A percentile compares a stretch with the other conserved stretches of the same genome.
phyloP scores from a whole-genome alignment of 2,329 filamentous ascomycete genomes.

The Reticulascus tulasneorum region DNA sequence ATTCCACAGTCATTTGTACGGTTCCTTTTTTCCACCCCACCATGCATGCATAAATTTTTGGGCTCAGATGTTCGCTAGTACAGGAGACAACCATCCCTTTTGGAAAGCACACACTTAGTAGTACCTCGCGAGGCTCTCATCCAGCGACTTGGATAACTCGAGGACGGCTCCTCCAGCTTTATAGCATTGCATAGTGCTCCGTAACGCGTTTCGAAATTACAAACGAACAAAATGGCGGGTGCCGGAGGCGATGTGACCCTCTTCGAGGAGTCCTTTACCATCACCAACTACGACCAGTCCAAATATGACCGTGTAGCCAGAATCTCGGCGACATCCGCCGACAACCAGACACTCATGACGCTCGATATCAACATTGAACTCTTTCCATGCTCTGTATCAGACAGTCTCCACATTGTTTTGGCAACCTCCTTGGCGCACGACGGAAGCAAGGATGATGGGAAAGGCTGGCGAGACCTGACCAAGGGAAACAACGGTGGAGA shows the following conservation, averaged over 20 bases:
- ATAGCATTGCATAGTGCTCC: no score
- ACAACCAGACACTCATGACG: slow-evolving; percentile 70
- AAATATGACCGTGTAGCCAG: slow-evolving; percentile 97
- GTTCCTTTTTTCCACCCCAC: no score
- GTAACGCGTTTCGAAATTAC: not conserved
- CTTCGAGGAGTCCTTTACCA: slow-evolving; percentile 87
- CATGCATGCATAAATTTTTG: no score
- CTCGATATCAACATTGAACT: slow-evolving; percentile 95
- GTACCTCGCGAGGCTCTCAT: no score
- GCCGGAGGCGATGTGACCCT: slow-evolving; percentile 81
- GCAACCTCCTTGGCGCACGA: slow-evolving; percentile 84
- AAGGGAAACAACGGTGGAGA: slow-evolving; percentile 46
- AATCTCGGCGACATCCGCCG: slow-evolving; percentile 70
- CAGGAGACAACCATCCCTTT: no score
- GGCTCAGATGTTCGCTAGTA: no score
- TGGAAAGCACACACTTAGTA: no score
- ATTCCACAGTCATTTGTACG: no score
- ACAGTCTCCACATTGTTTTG: slow-evolving; percentile 75
- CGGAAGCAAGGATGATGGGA: slow-evolving; percentile 71
- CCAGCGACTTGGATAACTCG: no score
- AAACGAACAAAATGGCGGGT: slow-evolving; percentile 34
- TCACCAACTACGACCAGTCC: slow-evolving; percentile 72
- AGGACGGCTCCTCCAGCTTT: no score
- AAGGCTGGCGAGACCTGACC: slow-evolving; percentile 75
- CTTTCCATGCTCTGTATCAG: slow-evolving; percentile 71